Conservation (phyloP, 2,329 filamentous ascomycete genomes). For the Ophiostoma piceae region DNA sequence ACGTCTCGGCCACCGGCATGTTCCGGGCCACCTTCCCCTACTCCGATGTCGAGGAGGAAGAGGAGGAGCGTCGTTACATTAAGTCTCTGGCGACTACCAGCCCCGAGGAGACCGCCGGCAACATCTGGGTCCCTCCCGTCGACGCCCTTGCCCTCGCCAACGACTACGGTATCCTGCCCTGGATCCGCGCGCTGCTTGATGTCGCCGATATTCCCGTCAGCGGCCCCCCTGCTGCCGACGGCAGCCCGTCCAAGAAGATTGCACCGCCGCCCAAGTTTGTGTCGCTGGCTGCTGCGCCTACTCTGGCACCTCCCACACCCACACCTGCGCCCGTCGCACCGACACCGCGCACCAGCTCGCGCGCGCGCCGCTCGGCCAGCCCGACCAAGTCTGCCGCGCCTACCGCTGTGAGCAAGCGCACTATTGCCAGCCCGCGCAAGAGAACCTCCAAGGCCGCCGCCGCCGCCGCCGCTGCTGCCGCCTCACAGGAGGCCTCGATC, state of each 20-base stretch:
- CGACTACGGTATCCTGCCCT: conserved; percentile 78
- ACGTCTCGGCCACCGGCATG: conserved; percentile 82
- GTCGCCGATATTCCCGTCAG: conserved; percentile 65
- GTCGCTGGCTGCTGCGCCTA: conserved; percentile 35
- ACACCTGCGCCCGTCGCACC: conserved; percentile 35
- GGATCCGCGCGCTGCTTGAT: conserved; percentile 90
- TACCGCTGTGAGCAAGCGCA: conserved; percentile 34
- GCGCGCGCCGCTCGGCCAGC: conserved; percentile 53
- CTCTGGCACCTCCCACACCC: conserved; percentile 48
- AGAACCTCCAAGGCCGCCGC: conserved; percentile 41
- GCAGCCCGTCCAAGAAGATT: conserved; percentile 68
- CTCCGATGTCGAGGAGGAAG: conserved; percentile 66
- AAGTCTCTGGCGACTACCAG: conserved; percentile 78
- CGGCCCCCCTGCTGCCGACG: conserved; percentile 40
- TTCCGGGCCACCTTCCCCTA: conserved; percentile 87
- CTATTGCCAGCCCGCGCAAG: conserved; percentile 51
- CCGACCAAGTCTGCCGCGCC: conserved; percentile 43
- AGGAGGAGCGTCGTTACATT: conserved; percentile 73
- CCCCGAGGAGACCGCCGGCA: conserved; percentile 87
- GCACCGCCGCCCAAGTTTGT: conserved; percentile 72
- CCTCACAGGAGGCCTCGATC: conserved; percentile 38
- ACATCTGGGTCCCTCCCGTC: conserved; percentile 87
- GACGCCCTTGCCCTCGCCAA: conserved; percentile 75
- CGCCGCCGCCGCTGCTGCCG: conserved; percentile 24
- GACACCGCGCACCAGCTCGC: conserved; percentile 38